Percentiles rank a stretch among this genome's conserved stretches.
Conservation (phyloP, 805 yeast genomes). For the Saturnispora kantuleensis region DNA sequence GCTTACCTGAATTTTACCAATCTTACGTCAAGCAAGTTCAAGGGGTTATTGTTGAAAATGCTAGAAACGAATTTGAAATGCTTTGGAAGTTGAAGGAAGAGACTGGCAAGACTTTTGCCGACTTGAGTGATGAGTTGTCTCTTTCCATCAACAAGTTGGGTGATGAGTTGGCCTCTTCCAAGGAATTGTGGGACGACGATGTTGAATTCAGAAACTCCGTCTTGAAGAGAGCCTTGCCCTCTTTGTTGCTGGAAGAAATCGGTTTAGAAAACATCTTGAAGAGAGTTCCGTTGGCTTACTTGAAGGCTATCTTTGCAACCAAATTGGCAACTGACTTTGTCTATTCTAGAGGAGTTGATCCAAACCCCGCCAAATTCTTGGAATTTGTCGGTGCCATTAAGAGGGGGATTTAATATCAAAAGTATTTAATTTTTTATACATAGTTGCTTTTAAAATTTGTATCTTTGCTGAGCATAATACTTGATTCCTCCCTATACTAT, state of each 20-base stretch:
- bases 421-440: background rate
- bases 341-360: slow-evolving; percentile 68
- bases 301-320: slow-evolving; percentile 82
- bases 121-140: slow-evolving; percentile 61
- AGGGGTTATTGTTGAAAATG: slow-evolving; percentile 62
- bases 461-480: background rate
- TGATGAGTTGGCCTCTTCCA: slow-evolving; percentile 66
- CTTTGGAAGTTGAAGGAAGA: slow-evolving; percentile 67
- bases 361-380: slow-evolving; percentile 70
- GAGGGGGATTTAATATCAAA: slow-evolving; percentile 24
- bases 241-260: slow-evolving; percentile 50
- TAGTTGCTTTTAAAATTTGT: background rate
- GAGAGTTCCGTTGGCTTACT: slow-evolving; percentile 80
- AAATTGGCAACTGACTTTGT: slow-evolving; percentile 78
- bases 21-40: slow-evolving; percentile 83
- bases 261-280: slow-evolving; percentile 59
- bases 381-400: slow-evolving; percentile 55
- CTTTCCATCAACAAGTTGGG: slow-evolving; percentile 62
- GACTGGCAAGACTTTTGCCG: slow-evolving; percentile 55
- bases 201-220: slow-evolving; percentile 65
- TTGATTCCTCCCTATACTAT: no score
- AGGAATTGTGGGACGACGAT: slow-evolving; percentile 81
- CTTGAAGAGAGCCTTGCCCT: slow-evolving; percentile 69
- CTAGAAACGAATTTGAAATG: slow-evolving; percentile 74
- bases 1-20: slow-evolving; percentile 64